Conservation (phyloP, 768 basidiomycete genomes). For the Mycena sanguinolenta region DNA sequence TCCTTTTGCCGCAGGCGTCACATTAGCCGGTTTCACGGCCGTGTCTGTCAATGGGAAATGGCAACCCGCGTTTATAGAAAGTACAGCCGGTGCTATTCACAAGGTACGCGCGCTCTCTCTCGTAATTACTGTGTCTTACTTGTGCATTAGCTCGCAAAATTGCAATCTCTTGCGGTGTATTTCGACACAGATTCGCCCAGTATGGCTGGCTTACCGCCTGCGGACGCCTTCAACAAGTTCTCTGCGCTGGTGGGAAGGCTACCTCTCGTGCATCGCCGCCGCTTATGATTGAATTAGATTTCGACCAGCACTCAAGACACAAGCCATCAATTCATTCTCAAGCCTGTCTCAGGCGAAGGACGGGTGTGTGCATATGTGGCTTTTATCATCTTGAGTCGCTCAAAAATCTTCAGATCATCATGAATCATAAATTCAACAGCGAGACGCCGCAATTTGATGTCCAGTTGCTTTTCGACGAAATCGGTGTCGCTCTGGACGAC, state of each 20-base stretch:
- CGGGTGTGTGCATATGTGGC: slow-evolving; percentile 64
- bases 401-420: slow-evolving; percentile 67
- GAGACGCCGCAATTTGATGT: slow-evolving; percentile 89
- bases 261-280: not conserved
- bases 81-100: slow-evolving; percentile 87
- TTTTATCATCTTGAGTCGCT: slow-evolving; percentile 20
- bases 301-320: slow-evolving; percentile 61
- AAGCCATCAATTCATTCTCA: slow-evolving; percentile 93
- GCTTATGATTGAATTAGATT: slow-evolving; percentile 49
- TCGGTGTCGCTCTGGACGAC: slow-evolving; percentile 91
- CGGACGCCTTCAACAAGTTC: slow-evolving; percentile 81
- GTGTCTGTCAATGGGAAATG: slow-evolving; percentile 91
- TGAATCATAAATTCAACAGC: slow-evolving; percentile 84
- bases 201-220: slow-evolving; percentile 74
- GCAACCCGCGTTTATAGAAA: slow-evolving; percentile 93
- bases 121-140: not conserved
- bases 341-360: slow-evolving; percentile 96
- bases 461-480: slow-evolving; percentile 91
- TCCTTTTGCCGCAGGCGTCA: slow-evolving; percentile 93
- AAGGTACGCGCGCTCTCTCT: slow-evolving; percentile 65
- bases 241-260: slow-evolving; percentile 70
- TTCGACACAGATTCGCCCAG: slow-evolving; percentile 93
- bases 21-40: slow-evolving; percentile 88
- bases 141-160: slow-evolving; percentile 75
- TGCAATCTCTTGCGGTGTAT: slow-evolving; percentile 91